phyloP scores from a whole-genome alignment of 2,329 filamentous ascomycete genomes.

The Monosporascus sp. region DNA sequence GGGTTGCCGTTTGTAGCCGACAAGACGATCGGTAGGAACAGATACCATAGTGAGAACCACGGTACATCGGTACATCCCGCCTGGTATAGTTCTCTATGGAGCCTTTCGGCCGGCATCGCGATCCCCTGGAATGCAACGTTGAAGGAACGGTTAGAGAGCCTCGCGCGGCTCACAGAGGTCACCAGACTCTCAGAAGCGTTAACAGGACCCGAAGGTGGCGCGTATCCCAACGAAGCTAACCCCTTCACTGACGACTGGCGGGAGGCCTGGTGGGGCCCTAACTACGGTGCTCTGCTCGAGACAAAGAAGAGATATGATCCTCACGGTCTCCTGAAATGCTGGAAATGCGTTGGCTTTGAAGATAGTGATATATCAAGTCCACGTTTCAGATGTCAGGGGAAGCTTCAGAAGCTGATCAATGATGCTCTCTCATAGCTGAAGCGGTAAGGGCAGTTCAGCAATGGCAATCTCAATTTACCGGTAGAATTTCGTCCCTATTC shows the following conservation, averaged over 20 bases:
- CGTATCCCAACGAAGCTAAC: slow-evolving; percentile 35
- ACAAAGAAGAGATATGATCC: slow-evolving; percentile 30
- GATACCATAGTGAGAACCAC: background rate
- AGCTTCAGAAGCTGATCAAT: slow-evolving; percentile 8
- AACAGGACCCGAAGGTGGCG: slow-evolving; percentile 25
- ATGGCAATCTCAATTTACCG: too few species aligned
- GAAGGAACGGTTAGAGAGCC: slow-evolving; percentile 10
- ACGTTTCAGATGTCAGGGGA: slow-evolving; percentile 11
- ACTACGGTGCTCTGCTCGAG: slow-evolving; percentile 24
- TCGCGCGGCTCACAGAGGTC: slow-evolving; percentile 8
- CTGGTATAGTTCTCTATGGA: slow-evolving; percentile 17
- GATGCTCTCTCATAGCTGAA: background rate
- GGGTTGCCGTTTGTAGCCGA: slow-evolving; percentile 14
- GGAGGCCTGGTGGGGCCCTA: slow-evolving; percentile 28
- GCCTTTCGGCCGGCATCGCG: slow-evolving; percentile 5
- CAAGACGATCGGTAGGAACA: background rate
- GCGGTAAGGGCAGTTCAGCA: too few species aligned
- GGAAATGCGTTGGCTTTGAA: slow-evolving; percentile 18
- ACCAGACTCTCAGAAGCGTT: slow-evolving; percentile 11
- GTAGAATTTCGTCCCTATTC: too few species aligned
- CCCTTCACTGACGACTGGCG: slow-evolving; percentile 28
- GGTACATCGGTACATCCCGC: slow-evolving; percentile 14
- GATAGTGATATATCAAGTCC: slow-evolving; percentile 10
- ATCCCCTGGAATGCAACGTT: slow-evolving; percentile 14
- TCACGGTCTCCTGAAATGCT: slow-evolving; percentile 22